phyloP scores from a whole-genome alignment of 306 rosid genomes.

The Prunus armeniaca region DNA sequence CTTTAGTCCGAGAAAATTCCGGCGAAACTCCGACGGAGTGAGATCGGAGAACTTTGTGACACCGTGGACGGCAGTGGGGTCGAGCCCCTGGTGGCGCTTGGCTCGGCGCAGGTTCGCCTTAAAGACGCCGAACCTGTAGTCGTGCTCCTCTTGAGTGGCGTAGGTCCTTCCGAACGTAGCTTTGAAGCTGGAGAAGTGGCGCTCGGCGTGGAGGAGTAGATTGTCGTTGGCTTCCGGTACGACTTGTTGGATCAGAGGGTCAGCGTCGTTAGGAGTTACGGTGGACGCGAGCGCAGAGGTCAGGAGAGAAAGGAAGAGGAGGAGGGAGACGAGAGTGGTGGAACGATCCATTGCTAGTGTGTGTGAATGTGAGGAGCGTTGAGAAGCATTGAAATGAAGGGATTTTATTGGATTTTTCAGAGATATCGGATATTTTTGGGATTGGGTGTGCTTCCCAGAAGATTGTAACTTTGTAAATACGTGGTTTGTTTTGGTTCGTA shows the following conservation, averaged over 20 bases:
- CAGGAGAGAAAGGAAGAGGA: background rate
- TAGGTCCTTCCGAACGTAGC: conserved; percentile 55
- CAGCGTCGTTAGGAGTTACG: conserved; percentile 13
- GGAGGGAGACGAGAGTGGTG: background rate
- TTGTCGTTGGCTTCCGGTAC: conserved; percentile 47
- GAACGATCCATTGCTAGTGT: conserved; percentile 6
- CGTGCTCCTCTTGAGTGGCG: conserved; percentile 66
- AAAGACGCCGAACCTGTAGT: conserved; percentile 69
- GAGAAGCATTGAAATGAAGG: background rate
- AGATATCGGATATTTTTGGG: conserved; percentile 1
- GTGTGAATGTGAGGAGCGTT: background rate
- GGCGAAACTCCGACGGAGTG: conserved; percentile 66
- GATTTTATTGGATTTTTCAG: background rate
- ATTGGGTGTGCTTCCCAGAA: conserved; percentile 19
- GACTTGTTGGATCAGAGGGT: conserved; percentile 66
- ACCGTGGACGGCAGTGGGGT: conserved; percentile 84
- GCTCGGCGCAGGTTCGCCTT: conserved; percentile 70
- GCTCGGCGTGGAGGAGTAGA: conserved; percentile 56
- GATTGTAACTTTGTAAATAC: background rate
- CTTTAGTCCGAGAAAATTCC: conserved; percentile 68
- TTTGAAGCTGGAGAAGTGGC: conserved; percentile 74
- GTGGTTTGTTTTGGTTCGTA: conserved; percentile 10
- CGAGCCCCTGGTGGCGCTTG: conserved; percentile 68
- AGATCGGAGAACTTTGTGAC: conserved; percentile 88
- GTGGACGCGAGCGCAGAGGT: conserved; percentile 34